Evolutionary conservation across 2,329 filamentous ascomycete genomes (phyloP).

Genomic region (Talaromyces sp.): DNA sequence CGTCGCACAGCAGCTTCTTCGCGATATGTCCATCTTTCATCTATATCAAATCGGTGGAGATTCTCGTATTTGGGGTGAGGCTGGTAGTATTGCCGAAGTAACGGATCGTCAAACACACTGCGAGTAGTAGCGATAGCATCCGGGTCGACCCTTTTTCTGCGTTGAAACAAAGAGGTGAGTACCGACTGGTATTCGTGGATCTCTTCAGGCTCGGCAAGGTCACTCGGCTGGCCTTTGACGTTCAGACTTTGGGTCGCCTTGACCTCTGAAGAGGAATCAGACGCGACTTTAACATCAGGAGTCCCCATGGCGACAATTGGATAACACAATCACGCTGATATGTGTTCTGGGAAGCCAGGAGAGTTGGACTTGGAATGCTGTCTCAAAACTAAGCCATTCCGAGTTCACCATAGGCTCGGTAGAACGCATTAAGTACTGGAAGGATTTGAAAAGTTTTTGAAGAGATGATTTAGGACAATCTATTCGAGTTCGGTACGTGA

Average conservation of each 20-base stretch:
- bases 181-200: slow-evolving; percentile 10
- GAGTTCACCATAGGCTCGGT: background rate
- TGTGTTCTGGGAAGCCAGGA: background rate
- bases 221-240: background rate
- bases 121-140: slow-evolving; percentile 23
- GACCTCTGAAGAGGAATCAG: background rate
- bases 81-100: slow-evolving; percentile 33
- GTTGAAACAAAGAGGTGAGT: slow-evolving; percentile 3
- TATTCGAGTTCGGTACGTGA: background rate
- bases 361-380: background rate
- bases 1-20: slow-evolving; percentile 26
- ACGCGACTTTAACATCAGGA: background rate
- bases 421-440: background rate
- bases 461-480: background rate
- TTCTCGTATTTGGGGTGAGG: slow-evolving; percentile 37
- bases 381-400: background rate
- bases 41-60: slow-evolving; percentile 34
- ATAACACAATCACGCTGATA: background rate
- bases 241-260: background rate
- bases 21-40: slow-evolving; percentile 28
- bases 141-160: slow-evolving; percentile 15
- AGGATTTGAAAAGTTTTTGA: background rate
- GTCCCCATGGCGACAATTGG: background rate
- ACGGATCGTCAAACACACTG: slow-evolving; percentile 45
- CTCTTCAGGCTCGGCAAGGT: slow-evolving; percentile 13